phyloP scores from a whole-genome alignment of 257 asterid genomes.

The Euphrasia confusa region DNA sequence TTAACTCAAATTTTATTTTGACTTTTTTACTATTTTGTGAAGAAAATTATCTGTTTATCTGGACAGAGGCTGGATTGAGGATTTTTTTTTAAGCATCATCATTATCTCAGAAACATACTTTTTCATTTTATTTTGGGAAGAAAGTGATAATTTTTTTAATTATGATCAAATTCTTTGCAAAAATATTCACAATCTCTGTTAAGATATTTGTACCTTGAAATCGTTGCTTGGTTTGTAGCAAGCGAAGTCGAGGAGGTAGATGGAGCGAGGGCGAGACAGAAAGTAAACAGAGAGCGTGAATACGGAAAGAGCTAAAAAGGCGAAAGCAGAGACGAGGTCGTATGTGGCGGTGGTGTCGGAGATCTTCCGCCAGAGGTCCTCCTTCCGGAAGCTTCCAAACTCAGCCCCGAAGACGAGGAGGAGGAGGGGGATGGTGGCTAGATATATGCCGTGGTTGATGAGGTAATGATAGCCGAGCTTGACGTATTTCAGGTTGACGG shows the following conservation, averaged over 20 bases:
- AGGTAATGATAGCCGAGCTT: conserved; percentile 81
- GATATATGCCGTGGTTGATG: conserved; percentile 64
- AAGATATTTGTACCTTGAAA: conserved; percentile 41
- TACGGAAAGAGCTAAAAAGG: conserved; percentile 49
- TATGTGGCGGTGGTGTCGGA: conserved; percentile 66
- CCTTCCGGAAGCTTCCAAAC: conserved; percentile 72
- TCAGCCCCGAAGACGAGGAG: conserved; percentile 68
- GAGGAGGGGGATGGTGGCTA: conserved; percentile 68
- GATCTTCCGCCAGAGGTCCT: conserved; percentile 67
- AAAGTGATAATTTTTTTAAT: too few species aligned
- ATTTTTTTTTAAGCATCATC: too few species aligned
- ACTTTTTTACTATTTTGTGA: background rate
- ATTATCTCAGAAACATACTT: too few species aligned
- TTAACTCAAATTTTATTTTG: too few species aligned
- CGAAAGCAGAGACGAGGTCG: conserved; percentile 59
- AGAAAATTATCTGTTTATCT: too few species aligned
- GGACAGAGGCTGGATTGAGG: too few species aligned
- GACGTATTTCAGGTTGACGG: conserved; percentile 87
- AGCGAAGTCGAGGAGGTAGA: conserved; percentile 78
- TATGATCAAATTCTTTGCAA: too few species aligned
- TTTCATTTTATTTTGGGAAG: too few species aligned
- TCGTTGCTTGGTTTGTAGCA: conserved; percentile 81
- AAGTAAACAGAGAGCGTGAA: conserved; percentile 57
- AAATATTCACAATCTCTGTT: too few species aligned
- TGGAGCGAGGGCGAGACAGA: conserved; percentile 63